Percentiles rank a stretch among this genome's conserved stretches.
phyloP scores from a whole-genome alignment of 768 basidiomycete genomes.

The Serendipita sp. region DNA sequence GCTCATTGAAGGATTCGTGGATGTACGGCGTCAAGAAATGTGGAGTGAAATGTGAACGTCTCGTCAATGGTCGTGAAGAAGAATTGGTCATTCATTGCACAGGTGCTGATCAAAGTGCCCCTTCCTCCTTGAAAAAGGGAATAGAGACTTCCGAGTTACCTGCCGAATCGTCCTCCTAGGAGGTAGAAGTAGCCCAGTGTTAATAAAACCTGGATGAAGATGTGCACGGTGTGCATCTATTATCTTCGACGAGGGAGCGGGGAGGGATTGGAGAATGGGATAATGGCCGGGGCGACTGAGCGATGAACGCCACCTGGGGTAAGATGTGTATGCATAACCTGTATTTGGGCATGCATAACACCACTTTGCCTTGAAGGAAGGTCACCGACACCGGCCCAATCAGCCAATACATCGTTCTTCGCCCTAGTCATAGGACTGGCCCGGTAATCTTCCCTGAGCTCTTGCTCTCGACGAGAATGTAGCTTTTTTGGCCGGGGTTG shows the following conservation, averaged over 20 bases:
- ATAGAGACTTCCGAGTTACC: no score
- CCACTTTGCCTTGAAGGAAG: neutral
- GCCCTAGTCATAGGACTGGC: neutral
- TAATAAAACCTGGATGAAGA: no score
- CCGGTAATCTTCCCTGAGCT: neutral
- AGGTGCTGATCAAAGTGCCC: no score
- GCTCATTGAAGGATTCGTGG: no score
- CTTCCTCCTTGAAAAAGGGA: no score
- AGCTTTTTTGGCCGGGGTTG: neutral
- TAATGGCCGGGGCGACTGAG: neutral
- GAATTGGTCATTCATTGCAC: no score
- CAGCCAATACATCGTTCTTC: neutral
- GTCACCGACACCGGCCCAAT: neutral
- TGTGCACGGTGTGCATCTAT: no score
- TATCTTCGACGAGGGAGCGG: neutral
- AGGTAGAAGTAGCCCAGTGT: no score
- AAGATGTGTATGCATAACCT: neutral
- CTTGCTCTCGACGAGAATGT: neutral
- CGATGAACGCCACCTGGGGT: neutral
- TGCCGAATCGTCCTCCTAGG: no score
- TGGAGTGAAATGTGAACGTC: neutral
- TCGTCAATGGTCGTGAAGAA: no score
- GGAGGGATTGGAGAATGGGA: neutral
- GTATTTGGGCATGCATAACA: neutral
- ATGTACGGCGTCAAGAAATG: neutral